Base-by-base conservation (phyloP, 176 grass and related monocot species). In the Saccharum spontaneum region DNA sequence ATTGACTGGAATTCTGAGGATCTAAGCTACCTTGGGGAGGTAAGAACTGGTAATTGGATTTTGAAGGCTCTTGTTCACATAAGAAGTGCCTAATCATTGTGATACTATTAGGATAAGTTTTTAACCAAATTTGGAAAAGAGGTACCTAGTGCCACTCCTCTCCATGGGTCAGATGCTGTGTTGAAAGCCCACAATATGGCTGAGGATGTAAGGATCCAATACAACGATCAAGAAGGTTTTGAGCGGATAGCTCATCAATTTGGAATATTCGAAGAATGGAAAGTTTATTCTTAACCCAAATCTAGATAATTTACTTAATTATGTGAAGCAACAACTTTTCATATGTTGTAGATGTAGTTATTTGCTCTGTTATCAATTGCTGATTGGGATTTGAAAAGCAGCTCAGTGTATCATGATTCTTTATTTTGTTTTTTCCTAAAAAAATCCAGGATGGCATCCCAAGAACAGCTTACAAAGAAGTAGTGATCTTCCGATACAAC, bases 191-290 rank as follows among this genome's bases (percentile, higher is more conserved):
- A 90, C 57, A 90, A 83, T 61, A 68, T 95, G 65, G 79, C 87
- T 78, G 69, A 15, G 52, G 96, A 98, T 86, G 86, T 98, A 77
- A 93, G 89, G 78, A 95, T 98, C 64, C 77, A 94, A 64, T 98
- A 95, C 10, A 77, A 67, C 1, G 89, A 98, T 12, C 91, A 98
- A 80, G 84, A 66, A 10, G 91, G 94, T 71, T 98, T 98, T 40
- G 96, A 94, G 78, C 89, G 66, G 71, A 93, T 98, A 61, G 96
- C 96, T 83, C 87, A 87, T 10, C 91, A 98, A 71, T 92, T 98
- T 82, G 96, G 93, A 82, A 98, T 95, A 87, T 98, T 98, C 67
- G 89, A 98, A 92, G 96, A 98, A 73, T 98, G 96, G 96, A 98
- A 98, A 91, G 96, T 90, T 61, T 82, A 73, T 85, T 78, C 83